Base-by-base conservation (phyloP, 257 asterid genomes). In the Solanum okadae region DNA sequence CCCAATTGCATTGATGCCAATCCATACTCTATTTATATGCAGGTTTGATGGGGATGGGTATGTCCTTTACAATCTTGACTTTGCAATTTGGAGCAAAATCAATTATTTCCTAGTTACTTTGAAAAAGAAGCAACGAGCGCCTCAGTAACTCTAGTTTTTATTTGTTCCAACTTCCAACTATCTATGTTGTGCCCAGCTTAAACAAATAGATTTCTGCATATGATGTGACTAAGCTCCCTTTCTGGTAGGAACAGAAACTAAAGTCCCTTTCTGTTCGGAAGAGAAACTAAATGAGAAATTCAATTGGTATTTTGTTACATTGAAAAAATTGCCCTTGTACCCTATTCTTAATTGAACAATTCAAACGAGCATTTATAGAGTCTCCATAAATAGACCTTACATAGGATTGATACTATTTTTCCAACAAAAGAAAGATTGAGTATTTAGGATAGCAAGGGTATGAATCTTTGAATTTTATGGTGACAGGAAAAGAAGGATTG, bases 31-130 rank as follows among this genome's bases (percentile, higher is more conserved):
- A 88, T 72, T 71, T 86, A 44, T 93, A 37, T 93, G 93, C 98
- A 96, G 99, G 99, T 97, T 97, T 88, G 99, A 97, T 87, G 99
- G 99, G 91, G 99, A 97, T 92, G 99, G 99, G 99, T 97, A 90
- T 56, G 98, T 92, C 40, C 81, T 91, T 89, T 73, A 42, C 77
- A 70, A 73, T 89, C 89, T 33, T 88, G 81, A 25, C 85, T 89
- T 81, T 59, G 88, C 83, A 75, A 44, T 88, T 84, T 83, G 79
- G 90, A 90, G 70, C 72, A 71, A 40, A 88, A 85, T 83, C 79
- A 52, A 87, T 88, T 89, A 71, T 68, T 76, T 90, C 72, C 42
- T 8, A 18, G 65, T 46, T 81, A 10, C 86, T 29, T 81, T 81
- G 68, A 46, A 81, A 31, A 10, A 29, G 68, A 81, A 81, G 86